Conservation (phyloP, 2,329 filamentous ascomycete species). For the Microcera coccophila region DNA sequence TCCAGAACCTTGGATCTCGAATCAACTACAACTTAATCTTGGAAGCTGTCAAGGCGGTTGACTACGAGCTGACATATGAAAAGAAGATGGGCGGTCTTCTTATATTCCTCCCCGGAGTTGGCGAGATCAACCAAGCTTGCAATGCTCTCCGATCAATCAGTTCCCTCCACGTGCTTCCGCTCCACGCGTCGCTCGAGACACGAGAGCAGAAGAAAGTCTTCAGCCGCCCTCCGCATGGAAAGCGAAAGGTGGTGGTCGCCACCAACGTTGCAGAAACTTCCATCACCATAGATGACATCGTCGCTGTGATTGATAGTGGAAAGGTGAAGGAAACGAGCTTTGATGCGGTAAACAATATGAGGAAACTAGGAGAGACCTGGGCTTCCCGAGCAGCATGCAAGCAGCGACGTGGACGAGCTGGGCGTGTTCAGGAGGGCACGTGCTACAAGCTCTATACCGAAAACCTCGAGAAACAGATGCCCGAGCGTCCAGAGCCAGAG, state of each 20-base stretch:
- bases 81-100: slow-evolving; percentile 76
- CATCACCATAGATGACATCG: slow-evolving; percentile 96
- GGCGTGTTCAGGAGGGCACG: slow-evolving; percentile 82
- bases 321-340: slow-evolving; percentile 96
- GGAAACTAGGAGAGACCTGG: slow-evolving; percentile 91
- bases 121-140: slow-evolving; percentile 83
- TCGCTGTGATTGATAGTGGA: slow-evolving; percentile 92
- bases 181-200: slow-evolving; percentile 89
- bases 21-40: slow-evolving; percentile 90
- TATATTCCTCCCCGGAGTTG: slow-evolving; percentile 90
- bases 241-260: slow-evolving; percentile 87
- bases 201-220: slow-evolving; percentile 87
- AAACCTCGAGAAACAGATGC: slow-evolving; percentile 81
- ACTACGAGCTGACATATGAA: slow-evolving; percentile 63
- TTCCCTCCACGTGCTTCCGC: slow-evolving; percentile 71
- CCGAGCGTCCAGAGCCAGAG: slow-evolving; percentile 84
- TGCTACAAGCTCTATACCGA: slow-evolving; percentile 96
- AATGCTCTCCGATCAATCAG: slow-evolving; percentile 60
- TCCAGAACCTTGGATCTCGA: slow-evolving; percentile 70
- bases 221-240: slow-evolving; percentile 66
- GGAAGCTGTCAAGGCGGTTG: slow-evolving; percentile 76
- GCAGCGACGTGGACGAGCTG: slow-evolving; percentile 87
- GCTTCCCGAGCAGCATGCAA: slow-evolving; percentile 91
- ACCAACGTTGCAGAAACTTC: slow-evolving; percentile 98
- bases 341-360: slow-evolving; percentile 88